phyloP scores from a whole-genome alignment of 2,329 filamentous ascomycete species.

The Emmonsiellopsis sp. region DNA sequence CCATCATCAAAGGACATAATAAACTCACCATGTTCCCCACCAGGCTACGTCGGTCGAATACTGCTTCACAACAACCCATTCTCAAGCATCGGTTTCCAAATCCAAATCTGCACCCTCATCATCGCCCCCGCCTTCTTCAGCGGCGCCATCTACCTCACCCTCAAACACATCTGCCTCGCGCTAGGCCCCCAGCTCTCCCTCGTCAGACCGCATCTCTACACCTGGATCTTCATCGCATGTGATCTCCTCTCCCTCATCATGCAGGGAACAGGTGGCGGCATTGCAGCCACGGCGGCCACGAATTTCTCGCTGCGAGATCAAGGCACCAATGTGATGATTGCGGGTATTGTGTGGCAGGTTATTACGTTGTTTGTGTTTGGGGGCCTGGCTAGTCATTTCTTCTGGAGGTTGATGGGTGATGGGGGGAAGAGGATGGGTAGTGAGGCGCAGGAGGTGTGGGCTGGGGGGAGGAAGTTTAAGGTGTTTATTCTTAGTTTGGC shows the following conservation, averaged over 20 bases:
- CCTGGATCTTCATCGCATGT: conserved; percentile 50
- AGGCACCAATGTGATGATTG: conserved; percentile 53
- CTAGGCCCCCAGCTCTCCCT: conserved; percentile 25
- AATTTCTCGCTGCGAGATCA: conserved; percentile 23
- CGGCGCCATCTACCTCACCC: conserved; percentile 55
- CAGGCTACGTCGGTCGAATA: conserved; percentile 51
- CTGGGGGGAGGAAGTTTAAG: conserved; percentile 22
- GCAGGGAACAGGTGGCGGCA: conserved; percentile 51
- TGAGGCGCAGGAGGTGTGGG: conserved; percentile 6
- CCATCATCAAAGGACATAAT: too few relatives aligned
- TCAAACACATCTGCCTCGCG: conserved; percentile 33
- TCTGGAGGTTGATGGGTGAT: conserved; percentile 14
- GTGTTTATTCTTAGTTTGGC: conserved; percentile 30
- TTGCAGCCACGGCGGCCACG: conserved; percentile 38
- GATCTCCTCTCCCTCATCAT: conserved; percentile 53
- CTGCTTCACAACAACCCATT: conserved; percentile 45
- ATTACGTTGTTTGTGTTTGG: conserved; percentile 50
- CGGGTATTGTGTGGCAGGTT: conserved; percentile 56
- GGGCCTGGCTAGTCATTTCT: conserved; percentile 42
- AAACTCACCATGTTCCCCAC: not conserved
- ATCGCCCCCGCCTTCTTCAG: conserved; percentile 57
- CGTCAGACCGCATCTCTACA: conserved; percentile 25
- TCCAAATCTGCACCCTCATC: conserved; percentile 44
- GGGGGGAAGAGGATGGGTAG: conserved; percentile 6
- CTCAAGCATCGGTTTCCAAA: conserved; percentile 35